These are phyloP conservation scores for Populus nigra DNA, from an alignment of 345 rosid species.

Conservation along the genomic window DNA sequence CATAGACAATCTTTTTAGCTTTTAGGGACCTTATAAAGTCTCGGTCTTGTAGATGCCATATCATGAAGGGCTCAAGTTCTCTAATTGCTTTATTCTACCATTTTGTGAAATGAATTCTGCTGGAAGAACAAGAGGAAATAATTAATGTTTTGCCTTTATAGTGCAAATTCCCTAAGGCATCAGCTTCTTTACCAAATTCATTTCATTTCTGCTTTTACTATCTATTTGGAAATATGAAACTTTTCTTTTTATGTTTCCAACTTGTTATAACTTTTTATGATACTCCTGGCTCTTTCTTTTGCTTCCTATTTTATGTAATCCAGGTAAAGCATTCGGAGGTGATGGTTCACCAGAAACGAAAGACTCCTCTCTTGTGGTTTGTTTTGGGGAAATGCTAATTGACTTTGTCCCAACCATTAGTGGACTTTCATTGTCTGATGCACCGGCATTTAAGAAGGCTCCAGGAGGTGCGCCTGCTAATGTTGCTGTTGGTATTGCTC, in stretches of 20 bases:
- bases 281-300: not conserved
- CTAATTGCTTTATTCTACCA: not conserved
- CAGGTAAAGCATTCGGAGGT: slow-evolving; percentile 56
- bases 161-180: not conserved
- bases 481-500: slow-evolving; percentile 90
- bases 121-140: not conserved
- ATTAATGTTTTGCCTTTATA: not conserved
- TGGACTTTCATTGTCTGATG: slow-evolving; percentile 80
- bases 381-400: slow-evolving; percentile 94
- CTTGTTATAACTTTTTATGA: not conserved
- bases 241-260: slow-evolving; percentile 2
- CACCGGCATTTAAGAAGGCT: slow-evolving; percentile 91
- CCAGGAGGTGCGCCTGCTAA: slow-evolving; percentile 99
- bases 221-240: not conserved
- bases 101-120: not conserved
- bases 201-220: not conserved
- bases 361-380: slow-evolving; percentile 66
- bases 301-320: not conserved
- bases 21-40: not conserved
- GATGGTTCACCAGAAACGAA: slow-evolving; percentile 43
- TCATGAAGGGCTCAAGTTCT: not conserved
- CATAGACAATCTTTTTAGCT: too few species aligned
- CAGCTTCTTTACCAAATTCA: not conserved
- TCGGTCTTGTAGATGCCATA: not conserved
- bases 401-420: slow-evolving; percentile 86